These are phyloP conservation scores for Pseudopyricularia cyperi DNA, from an alignment of 2,329 filamentous ascomycete species.

Conservation along the genomic window DNA sequence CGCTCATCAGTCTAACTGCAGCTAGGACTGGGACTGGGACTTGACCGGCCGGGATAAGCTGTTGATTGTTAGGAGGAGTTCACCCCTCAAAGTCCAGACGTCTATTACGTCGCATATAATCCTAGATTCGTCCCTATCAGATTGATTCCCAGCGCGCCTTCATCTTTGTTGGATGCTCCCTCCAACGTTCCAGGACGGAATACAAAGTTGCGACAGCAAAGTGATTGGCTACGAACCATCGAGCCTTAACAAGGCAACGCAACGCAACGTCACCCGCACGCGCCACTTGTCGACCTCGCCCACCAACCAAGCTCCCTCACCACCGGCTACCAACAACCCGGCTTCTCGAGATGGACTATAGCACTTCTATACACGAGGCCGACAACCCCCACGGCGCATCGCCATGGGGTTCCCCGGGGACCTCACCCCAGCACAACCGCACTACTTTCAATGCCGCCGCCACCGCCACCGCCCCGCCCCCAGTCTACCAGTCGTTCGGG, in stretches of 20 bases:
- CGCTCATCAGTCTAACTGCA: no score
- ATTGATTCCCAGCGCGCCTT: no score
- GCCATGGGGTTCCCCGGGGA: conserved; percentile 42
- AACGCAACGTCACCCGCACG: conserved; percentile 5
- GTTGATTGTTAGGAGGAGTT: no score
- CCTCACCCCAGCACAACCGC: conserved; percentile 34
- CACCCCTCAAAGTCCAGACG: no score
- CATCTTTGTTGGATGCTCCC: neutral
- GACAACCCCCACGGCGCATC: conserved; percentile 39
- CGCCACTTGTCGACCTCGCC: conserved; percentile 9
- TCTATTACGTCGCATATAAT: no score
- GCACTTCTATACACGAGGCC: conserved; percentile 38
- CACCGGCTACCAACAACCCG: neutral
- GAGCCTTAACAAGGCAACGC: neutral
- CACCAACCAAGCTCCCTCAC: neutral
- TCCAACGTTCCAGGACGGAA: no score
- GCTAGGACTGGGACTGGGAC: no score
- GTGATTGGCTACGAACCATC: neutral
- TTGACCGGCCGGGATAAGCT: no score
- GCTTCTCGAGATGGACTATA: conserved; percentile 39
- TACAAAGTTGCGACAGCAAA: neutral
- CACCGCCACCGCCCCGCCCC: conserved; percentile 23
- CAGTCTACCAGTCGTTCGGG: conserved; percentile 25
- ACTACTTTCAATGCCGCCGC: conserved; percentile 26
- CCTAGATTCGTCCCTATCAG: no score